Conservation (phyloP, 257 asterid genomes). For the Perilla frutescens region DNA sequence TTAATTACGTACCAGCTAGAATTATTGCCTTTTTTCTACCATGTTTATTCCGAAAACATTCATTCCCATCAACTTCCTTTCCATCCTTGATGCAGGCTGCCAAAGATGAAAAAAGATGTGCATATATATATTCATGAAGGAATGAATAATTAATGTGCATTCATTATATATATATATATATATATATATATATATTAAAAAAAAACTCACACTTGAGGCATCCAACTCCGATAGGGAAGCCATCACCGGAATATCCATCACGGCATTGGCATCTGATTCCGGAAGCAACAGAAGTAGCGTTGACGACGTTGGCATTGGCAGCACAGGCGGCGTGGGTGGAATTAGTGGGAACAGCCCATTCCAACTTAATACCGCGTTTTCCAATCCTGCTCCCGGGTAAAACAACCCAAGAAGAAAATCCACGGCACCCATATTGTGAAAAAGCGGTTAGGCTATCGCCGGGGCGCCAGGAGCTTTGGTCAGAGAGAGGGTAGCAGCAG, state of each 20-base stretch:
- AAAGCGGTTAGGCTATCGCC: conserved; percentile 51
- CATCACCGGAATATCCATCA: conserved; percentile 68
- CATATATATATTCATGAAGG: too few species aligned
- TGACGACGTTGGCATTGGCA: conserved; percentile 45
- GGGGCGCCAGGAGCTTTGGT: conserved; percentile 49
- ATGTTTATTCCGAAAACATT: conserved; percentile 47
- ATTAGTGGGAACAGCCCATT: conserved; percentile 70
- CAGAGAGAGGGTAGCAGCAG: conserved; percentile 72
- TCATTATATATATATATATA: too few species aligned
- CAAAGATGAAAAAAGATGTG: conserved; percentile 1
- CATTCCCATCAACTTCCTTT: conserved; percentile 56
- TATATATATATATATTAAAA: too few species aligned
- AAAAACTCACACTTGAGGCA: conserved; percentile 62
- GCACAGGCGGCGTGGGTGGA: conserved; percentile 49
- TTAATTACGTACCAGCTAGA: conserved; percentile 54
- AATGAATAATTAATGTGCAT: background rate
- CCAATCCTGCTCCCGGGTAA: conserved; percentile 45
- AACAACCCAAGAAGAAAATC: conserved; percentile 64
- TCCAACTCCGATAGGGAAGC: conserved; percentile 58
- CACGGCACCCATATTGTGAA: conserved; percentile 62
- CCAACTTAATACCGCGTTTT: conserved; percentile 65
- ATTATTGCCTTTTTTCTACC: conserved; percentile 49
- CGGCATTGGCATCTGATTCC: conserved; percentile 66
- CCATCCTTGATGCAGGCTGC: conserved; percentile 68
- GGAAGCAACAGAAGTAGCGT: conserved; percentile 55